Conservation (phyloP, 345 rosid species). For the Citrus hindsii region DNA sequence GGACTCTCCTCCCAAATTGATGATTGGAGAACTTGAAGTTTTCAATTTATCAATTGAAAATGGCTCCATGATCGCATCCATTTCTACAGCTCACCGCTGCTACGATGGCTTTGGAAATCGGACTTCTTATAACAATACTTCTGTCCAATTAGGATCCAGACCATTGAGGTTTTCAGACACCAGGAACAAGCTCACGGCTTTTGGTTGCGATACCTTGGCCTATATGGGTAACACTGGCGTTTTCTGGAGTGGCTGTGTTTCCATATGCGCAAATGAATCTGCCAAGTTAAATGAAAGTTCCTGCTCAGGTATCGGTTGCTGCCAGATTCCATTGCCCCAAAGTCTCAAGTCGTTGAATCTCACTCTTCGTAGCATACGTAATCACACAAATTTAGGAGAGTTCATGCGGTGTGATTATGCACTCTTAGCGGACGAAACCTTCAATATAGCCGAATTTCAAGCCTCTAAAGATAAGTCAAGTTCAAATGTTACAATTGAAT, state of each 20-base stretch:
- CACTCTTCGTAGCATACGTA: accelerated
- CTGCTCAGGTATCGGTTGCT: slow-evolving; percentile 30
- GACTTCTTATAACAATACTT: too few relatives aligned
- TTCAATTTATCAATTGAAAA: too few relatives aligned
- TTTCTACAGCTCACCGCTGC: too few relatives aligned
- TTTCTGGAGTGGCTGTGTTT: slow-evolving; percentile 15
- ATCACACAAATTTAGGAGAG: accelerated
- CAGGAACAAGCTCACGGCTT: too few relatives aligned
- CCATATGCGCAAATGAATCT: background rate
- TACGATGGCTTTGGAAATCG: too few relatives aligned
- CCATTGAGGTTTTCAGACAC: too few relatives aligned
- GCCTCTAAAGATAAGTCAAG: background rate
- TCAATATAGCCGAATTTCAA: background rate
- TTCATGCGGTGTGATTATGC: background rate
- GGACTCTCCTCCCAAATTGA: background rate
- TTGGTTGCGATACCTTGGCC: background rate
- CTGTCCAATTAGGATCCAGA: too few relatives aligned
- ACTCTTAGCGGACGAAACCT: background rate
- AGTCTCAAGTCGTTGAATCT: slow-evolving; percentile 3
- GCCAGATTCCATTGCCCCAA: slow-evolving; percentile 17
- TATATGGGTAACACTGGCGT: background rate
- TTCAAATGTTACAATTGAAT: background rate
- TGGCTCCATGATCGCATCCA: too few relatives aligned
- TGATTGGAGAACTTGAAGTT: too few relatives aligned
- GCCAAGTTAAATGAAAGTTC: background rate